Conservation (phyloP, 208 protist species). For the Strigomonas galati region DNA sequence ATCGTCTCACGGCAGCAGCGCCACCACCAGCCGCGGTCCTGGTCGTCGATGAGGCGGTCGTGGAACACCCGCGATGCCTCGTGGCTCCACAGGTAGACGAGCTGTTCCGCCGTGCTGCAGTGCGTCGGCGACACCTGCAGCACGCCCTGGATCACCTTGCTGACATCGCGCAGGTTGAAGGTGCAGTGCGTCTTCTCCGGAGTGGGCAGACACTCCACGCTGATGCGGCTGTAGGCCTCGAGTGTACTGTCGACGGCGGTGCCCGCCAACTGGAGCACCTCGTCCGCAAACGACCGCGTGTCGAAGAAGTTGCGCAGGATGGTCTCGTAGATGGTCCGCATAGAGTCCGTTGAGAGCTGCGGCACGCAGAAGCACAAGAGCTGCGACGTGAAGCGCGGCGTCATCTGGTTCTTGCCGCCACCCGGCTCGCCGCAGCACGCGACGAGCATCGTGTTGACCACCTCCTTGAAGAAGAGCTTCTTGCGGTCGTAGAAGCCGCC, state of each 20-base stretch:
- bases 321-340: constrained; percentile 92
- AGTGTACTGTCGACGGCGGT: constrained; percentile 91
- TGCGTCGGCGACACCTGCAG: constrained; percentile 79
- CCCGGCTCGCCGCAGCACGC: constrained; percentile 92
- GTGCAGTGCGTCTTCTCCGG: constrained; percentile 98
- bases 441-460: constrained; percentile 88
- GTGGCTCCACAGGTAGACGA: constrained; percentile 94
- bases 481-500: constrained; percentile 91
- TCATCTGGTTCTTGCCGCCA: constrained; percentile 93
- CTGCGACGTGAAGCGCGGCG: constrained; percentile 85
- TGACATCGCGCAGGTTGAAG: constrained; percentile 98
- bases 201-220: constrained; percentile 93
- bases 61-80: constrained; percentile 95
- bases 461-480: constrained; percentile 90
- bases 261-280: constrained; percentile 41
- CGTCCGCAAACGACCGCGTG: constrained; percentile 30
- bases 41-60: constrained; percentile 94
- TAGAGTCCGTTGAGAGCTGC: constrained; percentile 79
- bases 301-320: constrained; percentile 90
- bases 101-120: constrained; percentile 35
- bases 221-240: constrained; percentile 91
- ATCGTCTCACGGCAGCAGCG: constrained; percentile 57
- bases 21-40: constrained; percentile 92
- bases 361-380: constrained; percentile 92
- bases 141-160: constrained; percentile 96